A percentile compares a stretch with the other conserved stretches of the same genome.
These are phyloP conservation scores for Coleophoma eucalyptorum DNA, from an alignment of 2,329 filamentous ascomycete genomes.

Conservation along the genomic window DNA sequence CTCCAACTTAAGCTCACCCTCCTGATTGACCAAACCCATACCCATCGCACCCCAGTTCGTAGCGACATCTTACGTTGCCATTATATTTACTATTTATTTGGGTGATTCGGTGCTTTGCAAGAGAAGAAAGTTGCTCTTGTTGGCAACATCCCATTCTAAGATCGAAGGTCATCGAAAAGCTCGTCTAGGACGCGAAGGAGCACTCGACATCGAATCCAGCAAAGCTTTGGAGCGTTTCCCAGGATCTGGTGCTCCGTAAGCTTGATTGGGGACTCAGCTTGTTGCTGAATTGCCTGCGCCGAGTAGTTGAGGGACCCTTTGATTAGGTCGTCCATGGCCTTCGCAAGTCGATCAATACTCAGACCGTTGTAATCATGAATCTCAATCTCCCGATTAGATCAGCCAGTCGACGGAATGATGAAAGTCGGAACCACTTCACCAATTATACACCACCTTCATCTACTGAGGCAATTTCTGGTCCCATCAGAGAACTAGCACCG, in stretches of 20 bases:
- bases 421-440: slow-evolving; percentile 24
- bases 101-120: too few species aligned
- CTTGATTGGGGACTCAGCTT: too few species aligned
- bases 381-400: slow-evolving; percentile 26
- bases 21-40: not conserved
- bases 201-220: too few species aligned
- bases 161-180: too few species aligned
- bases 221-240: too few species aligned
- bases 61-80: not conserved
- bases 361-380: slow-evolving; percentile 20
- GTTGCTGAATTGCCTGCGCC: too few species aligned
- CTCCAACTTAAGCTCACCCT: slow-evolving; percentile 7
- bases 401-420: slow-evolving; percentile 23
- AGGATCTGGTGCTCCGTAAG: too few species aligned
- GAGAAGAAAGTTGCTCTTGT: too few species aligned
- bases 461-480: slow-evolving; percentile 60
- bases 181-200: too few species aligned
- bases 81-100: not conserved
- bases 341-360: not conserved
- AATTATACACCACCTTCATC: slow-evolving; percentile 49
- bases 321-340: not conserved
- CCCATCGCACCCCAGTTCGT: not conserved
- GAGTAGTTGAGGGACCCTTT: not conserved
- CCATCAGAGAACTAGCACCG: slow-evolving; percentile 48
- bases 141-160: too few species aligned